Percentiles rank a stretch among this genome's conserved stretches.
These are phyloP conservation scores for Aspergillus cavernicola DNA, from an alignment of 495 filamentous ascomycete species.

Conservation along the genomic window DNA sequence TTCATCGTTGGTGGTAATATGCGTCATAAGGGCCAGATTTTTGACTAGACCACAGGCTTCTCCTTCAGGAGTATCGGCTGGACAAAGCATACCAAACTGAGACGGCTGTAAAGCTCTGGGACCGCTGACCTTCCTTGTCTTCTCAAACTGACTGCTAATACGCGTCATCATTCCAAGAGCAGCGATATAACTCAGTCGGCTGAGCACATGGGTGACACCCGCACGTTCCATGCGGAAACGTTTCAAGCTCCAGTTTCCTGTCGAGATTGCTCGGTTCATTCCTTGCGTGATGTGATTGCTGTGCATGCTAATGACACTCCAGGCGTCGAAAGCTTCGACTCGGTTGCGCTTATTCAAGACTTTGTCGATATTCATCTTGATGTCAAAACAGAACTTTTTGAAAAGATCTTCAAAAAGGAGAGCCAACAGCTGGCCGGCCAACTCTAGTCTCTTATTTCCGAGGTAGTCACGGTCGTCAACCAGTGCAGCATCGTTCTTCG, in stretches of 20 bases:
- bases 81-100: conserved; percentile 96
- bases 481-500: conserved; percentile 77
- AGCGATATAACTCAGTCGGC: conserved; percentile 91
- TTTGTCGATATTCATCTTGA: conserved; percentile 91
- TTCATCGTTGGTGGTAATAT: conserved; percentile 94
- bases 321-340: conserved; percentile 81
- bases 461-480: conserved; percentile 98
- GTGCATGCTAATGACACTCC: conserved; percentile 68
- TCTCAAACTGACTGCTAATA: conserved; percentile 97
- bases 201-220: conserved; percentile 94
- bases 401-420: conserved; percentile 96
- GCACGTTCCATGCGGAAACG: conserved; percentile 98
- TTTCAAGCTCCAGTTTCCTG: conserved; percentile 95
- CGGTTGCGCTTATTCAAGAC: conserved; percentile 85
- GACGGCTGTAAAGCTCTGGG: conserved; percentile 94
- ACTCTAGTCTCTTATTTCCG: conserved; percentile 91
- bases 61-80: conserved; percentile 96
- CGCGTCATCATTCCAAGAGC: conserved; percentile 99
- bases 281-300: conserved; percentile 80
- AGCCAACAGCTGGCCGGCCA: conserved; percentile 92
- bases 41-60: conserved; percentile 98
- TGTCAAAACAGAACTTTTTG: conserved; percentile 83
- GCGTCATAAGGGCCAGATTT: conserved; percentile 97
- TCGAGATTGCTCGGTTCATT: conserved; percentile 90
- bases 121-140: conserved; percentile 92